Percentiles rank a stretch among this genome's conserved stretches.
Conservation (phyloP, 2,329 filamentous ascomycete genomes). For the Pyrenochaeta sp. region DNA sequence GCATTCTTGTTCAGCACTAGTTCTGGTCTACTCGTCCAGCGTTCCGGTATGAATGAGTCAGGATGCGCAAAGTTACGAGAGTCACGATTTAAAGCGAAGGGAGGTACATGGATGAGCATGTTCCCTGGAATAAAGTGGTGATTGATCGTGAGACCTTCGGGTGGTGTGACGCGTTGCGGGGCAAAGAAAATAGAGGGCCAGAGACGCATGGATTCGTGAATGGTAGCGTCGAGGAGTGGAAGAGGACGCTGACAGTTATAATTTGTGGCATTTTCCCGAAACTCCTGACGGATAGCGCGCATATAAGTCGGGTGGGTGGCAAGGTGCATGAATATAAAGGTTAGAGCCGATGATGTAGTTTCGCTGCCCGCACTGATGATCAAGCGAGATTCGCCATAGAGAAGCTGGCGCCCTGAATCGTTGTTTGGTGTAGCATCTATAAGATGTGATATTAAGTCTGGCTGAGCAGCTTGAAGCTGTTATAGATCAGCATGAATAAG, state of each 20-base stretch:
- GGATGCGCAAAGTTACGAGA: constrained; percentile 28
- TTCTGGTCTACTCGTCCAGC: constrained; percentile 29
- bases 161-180: constrained; percentile 39
- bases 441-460: constrained; percentile 34
- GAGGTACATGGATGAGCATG: constrained; percentile 32
- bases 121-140: constrained; percentile 37
- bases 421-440: constrained; percentile 27
- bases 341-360: constrained; percentile 62
- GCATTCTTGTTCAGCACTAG: constrained; percentile 53
- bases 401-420: constrained; percentile 22
- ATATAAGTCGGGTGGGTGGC: constrained; percentile 27
- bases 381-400: constrained; percentile 42
- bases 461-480: constrained; percentile 22
- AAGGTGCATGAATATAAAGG: constrained; percentile 57
- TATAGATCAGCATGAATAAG: neutral
- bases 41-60: constrained; percentile 35
- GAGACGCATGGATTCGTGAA: constrained; percentile 39
- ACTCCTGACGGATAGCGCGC: constrained; percentile 29
- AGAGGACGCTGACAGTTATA: constrained; percentile 19
- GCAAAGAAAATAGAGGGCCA: constrained; percentile 36
- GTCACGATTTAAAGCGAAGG: constrained; percentile 27
- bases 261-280: constrained; percentile 7
- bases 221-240: constrained; percentile 30
- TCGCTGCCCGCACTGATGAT: constrained; percentile 49
- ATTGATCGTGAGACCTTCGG: constrained; percentile 34